Conservation (phyloP, 2,329 filamentous ascomycete genomes). For the Biscogniauxia mediterranea region DNA sequence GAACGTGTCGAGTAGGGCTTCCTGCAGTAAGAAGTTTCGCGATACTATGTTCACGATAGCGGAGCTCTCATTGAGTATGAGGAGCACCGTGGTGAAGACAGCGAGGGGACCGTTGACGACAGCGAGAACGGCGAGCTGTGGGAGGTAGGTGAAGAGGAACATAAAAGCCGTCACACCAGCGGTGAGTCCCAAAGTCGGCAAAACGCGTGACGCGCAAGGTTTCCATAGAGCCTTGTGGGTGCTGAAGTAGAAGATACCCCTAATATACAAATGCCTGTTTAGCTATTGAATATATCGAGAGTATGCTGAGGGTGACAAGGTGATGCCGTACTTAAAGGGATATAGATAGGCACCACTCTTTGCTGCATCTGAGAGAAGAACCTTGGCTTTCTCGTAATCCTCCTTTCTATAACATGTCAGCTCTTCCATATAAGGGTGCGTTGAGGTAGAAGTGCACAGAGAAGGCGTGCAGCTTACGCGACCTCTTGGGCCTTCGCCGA, state of each 20-base stretch:
- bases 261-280: conserved; percentile 5
- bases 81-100: conserved; percentile 67
- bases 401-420: conserved; percentile 50
- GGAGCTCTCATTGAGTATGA: conserved; percentile 64
- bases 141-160: conserved; percentile 85
- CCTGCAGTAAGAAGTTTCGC: conserved; percentile 73
- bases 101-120: conserved; percentile 83
- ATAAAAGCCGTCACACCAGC: conserved; percentile 71
- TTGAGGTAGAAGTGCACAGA: not conserved
- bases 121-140: conserved; percentile 78
- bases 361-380: conserved; percentile 65
- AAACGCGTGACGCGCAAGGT: conserved; percentile 54
- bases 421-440: not conserved
- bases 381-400: conserved; percentile 67
- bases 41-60: conserved; percentile 56
- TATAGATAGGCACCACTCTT: conserved; percentile 81
- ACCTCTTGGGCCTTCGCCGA: conserved; percentile 49
- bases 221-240: conserved; percentile 57
- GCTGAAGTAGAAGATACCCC: conserved; percentile 59
- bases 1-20: conserved; percentile 84
- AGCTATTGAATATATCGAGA: conserved; percentile 7
- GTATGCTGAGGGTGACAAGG: not conserved
- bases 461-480: conserved; percentile 41
- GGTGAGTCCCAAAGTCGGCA: conserved; percentile 67
- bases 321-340: conserved; percentile 61